These are phyloP conservation scores for Neonectria hederae DNA, from an alignment of 2,329 filamentous ascomycete species.

Conservation along the genomic window DNA sequence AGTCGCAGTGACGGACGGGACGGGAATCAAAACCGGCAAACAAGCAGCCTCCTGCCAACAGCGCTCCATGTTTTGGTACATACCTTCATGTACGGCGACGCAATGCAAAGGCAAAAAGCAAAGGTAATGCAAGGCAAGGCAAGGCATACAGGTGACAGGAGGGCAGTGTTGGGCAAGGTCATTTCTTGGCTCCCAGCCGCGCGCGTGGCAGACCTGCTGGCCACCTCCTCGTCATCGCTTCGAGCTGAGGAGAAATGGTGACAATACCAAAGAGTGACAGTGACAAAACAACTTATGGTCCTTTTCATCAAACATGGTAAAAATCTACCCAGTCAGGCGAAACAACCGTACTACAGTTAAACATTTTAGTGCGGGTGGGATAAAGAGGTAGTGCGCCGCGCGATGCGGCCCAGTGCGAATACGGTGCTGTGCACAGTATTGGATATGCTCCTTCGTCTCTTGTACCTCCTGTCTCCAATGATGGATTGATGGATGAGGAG, in stretches of 20 bases:
- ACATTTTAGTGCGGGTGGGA: conserved; percentile 5
- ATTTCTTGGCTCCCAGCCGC: neutral
- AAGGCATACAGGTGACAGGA: neutral
- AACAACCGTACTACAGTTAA: conserved; percentile 11
- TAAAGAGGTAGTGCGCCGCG: conserved; percentile 12
- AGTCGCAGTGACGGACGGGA: neutral
- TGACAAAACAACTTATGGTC: conserved; percentile 4
- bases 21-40: conserved; percentile 4
- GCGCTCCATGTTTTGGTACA: neutral
- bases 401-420: conserved; percentile 9
- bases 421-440: conserved; percentile 12
- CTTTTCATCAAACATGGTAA: conserved; percentile 10
- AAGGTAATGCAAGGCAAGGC: neutral
- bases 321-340: conserved; percentile 4
- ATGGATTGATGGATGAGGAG: conserved; percentile 11
- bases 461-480: neutral
- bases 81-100: neutral
- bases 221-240: neutral
- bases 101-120: neutral
- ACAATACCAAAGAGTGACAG: neutral
- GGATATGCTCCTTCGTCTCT: conserved; percentile 9
- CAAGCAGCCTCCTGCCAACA: neutral
- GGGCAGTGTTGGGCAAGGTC: neutral
- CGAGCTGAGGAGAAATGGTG: neutral
- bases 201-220: neutral